These are phyloP conservation scores for Acacia acuminata DNA, from an alignment of 306 rosid genomes.

Conservation along the genomic window DNA sequence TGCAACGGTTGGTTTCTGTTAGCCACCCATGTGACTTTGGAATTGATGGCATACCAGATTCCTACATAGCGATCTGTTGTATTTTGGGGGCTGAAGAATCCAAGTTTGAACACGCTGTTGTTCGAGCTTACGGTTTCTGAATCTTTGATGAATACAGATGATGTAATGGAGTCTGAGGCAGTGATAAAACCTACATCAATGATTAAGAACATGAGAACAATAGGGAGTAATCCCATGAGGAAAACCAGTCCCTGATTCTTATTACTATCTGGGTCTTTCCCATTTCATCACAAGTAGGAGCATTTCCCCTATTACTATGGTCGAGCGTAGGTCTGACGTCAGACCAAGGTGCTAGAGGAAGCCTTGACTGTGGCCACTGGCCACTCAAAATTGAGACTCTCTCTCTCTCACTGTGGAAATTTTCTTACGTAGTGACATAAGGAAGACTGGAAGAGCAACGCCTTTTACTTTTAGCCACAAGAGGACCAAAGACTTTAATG, in stretches of 20 bases:
- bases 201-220: neutral
- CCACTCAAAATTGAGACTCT: neutral
- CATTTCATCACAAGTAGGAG: neutral
- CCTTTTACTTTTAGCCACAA: neutral
- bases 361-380: neutral
- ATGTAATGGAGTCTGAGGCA: neutral
- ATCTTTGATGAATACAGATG: neutral
- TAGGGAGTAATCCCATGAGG: neutral
- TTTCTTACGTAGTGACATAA: neutral
- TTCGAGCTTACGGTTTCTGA: neutral
- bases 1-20: neutral
- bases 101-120: neutral
- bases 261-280: neutral
- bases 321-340: neutral
- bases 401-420: too few relatives aligned
- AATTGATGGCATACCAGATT: neutral
- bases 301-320: neutral
- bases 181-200: neutral
- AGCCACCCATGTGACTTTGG: neutral
- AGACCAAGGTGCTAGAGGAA: neutral
- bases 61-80: conserved; percentile 22
- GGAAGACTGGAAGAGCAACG: neutral
- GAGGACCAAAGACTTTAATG: neutral
- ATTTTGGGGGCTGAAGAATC: conserved; percentile 21
- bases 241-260: neutral